A percentile compares a stretch with the other conserved stretches of the same genome.
These are phyloP conservation scores for Podaxis sp. DNA, from an alignment of 768 basidiomycete genomes.

Conservation along the genomic window DNA sequence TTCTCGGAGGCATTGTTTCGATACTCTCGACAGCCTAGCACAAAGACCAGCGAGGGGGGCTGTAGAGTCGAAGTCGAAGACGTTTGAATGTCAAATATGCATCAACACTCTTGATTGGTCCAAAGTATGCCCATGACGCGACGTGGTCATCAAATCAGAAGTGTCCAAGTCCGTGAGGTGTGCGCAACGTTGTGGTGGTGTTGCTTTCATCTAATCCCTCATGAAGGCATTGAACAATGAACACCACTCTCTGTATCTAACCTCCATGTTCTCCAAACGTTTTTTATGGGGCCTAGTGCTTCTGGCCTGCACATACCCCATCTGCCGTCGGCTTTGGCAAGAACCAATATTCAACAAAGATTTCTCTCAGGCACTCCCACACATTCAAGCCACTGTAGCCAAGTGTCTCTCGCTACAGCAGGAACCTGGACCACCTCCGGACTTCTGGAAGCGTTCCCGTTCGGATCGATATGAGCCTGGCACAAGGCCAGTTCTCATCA, in stretches of 20 bases:
- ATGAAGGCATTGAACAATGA: not conserved
- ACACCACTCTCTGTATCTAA: not conserved
- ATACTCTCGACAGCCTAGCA: not conserved
- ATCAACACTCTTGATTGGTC: constrained; percentile 5
- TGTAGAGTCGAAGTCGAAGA: too few species aligned
- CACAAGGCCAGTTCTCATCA: constrained; percentile 60
- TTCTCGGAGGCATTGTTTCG: constrained; percentile 29
- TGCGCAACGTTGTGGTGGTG: constrained; percentile 10
- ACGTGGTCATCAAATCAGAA: not conserved
- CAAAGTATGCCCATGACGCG: not conserved
- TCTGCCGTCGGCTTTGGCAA: not conserved
- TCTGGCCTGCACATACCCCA: not conserved
- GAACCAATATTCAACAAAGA: not conserved
- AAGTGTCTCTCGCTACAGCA: constrained; percentile 39
- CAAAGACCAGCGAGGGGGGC: not conserved
- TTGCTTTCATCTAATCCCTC: constrained; percentile 4
- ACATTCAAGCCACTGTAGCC: constrained; percentile 28
- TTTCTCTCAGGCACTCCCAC: constrained; percentile 12
- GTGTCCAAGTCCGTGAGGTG: too few species aligned
- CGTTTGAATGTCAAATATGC: not conserved
- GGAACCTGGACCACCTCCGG: constrained; percentile 36
- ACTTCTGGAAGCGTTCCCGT: constrained; percentile 43
- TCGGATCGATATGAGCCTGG: constrained; percentile 68
- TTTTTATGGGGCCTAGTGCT: not conserved
- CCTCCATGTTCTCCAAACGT: constrained; percentile 7